Percentiles rank a stretch among this genome's conserved stretches.
Evolutionary conservation across 306 rosid genomes (phyloP).

Genomic region (Ziziphus jujuba): DNA sequence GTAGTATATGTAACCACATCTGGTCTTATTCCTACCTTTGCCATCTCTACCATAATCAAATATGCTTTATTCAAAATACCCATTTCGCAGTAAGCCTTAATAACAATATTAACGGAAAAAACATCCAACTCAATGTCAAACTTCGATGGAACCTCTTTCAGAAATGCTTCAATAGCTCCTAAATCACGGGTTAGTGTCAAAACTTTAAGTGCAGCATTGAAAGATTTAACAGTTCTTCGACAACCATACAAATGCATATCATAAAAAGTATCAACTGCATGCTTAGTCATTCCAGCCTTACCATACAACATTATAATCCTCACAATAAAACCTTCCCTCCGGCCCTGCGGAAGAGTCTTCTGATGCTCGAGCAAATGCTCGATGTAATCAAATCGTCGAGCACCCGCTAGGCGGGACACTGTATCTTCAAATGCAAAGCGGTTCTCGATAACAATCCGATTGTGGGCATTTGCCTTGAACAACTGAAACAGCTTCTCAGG

Average conservation of each 20-base stretch:
- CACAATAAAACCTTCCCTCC: conserved; percentile 70
- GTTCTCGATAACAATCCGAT: conserved; percentile 53
- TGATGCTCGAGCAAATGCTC: conserved; percentile 68
- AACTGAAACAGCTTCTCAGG: conserved; percentile 60
- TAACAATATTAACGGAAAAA: conserved; percentile 53
- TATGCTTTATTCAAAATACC: conserved; percentile 46
- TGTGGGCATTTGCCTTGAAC: conserved; percentile 67
- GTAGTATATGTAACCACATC: conserved; percentile 74
- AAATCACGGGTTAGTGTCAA: conserved; percentile 43
- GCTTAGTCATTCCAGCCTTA: conserved; percentile 63
- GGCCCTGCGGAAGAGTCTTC: conserved; percentile 66
- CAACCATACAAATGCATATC: conserved; percentile 53
- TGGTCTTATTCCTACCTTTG: conserved; percentile 51
- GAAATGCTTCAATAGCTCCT: conserved; percentile 32
- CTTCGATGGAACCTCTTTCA: conserved; percentile 18
- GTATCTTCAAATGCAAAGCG: conserved; percentile 71
- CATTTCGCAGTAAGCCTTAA: conserved; percentile 58
- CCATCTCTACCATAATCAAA: conserved; percentile 51
- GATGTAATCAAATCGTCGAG: conserved; percentile 65
- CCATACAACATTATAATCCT: conserved; percentile 70
- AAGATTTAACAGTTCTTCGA: conserved; percentile 67
- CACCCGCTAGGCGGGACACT: conserved; percentile 66
- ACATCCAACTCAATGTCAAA: conserved; percentile 49
- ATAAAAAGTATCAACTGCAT: conserved; percentile 60
- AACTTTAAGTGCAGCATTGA: conserved; percentile 64